phyloP scores from a whole-genome alignment of 1,284 basidiomycete genomes.

The Schizopora paradoxa region DNA sequence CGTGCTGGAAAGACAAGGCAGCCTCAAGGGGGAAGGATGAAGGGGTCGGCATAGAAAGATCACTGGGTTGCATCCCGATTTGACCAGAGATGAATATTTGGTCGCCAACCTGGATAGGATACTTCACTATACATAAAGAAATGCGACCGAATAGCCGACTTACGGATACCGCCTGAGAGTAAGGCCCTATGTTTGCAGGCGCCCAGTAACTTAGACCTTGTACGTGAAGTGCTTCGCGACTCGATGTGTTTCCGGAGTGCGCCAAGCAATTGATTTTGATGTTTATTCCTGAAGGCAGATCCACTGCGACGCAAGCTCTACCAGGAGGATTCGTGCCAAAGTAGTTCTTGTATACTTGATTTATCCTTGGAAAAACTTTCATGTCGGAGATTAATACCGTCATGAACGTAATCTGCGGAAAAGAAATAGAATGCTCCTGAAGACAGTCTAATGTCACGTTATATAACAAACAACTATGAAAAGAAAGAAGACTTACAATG shows the following conservation, averaged over 20 bases:
- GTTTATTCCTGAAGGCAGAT: conserved; percentile 52
- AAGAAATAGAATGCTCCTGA: not conserved
- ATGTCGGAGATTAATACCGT: conserved; percentile 85
- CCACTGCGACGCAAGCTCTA: conserved; percentile 84
- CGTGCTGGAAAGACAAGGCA: conserved; percentile 80
- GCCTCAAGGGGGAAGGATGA: conserved; percentile 57
- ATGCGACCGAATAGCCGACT: conserved; percentile 27
- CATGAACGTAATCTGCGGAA: conserved; percentile 48
- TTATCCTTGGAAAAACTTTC: conserved; percentile 68
- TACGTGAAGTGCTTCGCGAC: conserved; percentile 80
- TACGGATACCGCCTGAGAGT: conserved; percentile 88
- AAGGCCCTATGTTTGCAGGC: conserved; percentile 97
- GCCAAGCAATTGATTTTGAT: conserved; percentile 78
- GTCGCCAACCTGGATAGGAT: conserved; percentile 54
- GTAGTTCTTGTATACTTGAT: conserved; percentile 72
- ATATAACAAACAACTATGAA: conserved; percentile 47
- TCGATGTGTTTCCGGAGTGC: conserved; percentile 36
- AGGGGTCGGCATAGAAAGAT: conserved; percentile 62
- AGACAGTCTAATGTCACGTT: conserved; percentile 34
- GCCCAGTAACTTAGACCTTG: conserved; percentile 98
- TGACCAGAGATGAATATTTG: conserved; percentile 89
- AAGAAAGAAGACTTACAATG: conserved; percentile 38
- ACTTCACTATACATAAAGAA: too few relatives aligned
- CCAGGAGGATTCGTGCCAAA: conserved; percentile 93
- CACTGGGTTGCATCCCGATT: conserved; percentile 83